Percentiles rank a stretch among this genome's conserved stretches.
Evolutionary conservation across 1,139 yeast genomes (phyloP).

Genomic region (Taphrina communis): DNA sequence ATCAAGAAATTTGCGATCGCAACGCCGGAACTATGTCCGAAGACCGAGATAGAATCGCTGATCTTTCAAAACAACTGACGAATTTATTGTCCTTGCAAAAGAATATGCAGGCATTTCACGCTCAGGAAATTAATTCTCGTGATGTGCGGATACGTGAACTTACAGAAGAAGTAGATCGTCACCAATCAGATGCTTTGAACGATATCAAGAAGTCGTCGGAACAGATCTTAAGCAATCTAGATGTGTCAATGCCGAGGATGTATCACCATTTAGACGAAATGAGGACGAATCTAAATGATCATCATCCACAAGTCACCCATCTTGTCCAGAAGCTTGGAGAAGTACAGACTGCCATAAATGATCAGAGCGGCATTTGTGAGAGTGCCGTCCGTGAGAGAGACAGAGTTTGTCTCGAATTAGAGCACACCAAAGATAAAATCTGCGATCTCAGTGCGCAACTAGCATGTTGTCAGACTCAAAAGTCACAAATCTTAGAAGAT

Average conservation of each 20-base stretch:
- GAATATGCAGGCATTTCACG: not conserved
- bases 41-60: slow-evolving; percentile 17
- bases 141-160: not conserved
- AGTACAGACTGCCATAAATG: not conserved
- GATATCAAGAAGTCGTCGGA: not conserved
- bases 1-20: slow-evolving; percentile 9
- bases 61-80: slow-evolving; percentile 11
- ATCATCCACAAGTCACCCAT: not conserved
- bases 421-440: not conserved
- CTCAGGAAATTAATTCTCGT: not conserved
- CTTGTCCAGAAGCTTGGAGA: not conserved
- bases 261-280: not conserved
- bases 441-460: not conserved
- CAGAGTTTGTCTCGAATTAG: not conserved
- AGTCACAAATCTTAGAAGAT: not conserved
- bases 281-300: not conserved
- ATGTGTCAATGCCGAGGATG: not conserved
- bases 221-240: not conserved
- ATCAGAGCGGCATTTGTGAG: not conserved
- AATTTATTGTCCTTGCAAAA: not conserved
- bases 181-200: not conserved
- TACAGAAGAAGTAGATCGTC: not conserved
- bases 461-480: not conserved
- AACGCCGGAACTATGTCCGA: slow-evolving; percentile 28
- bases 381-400: not conserved